Percentiles rank a stretch among this genome's conserved stretches.
Evolutionary conservation across 108 stramenopile species (phyloP).

Genomic region (Pseudonitzschia multiseries): DNA sequence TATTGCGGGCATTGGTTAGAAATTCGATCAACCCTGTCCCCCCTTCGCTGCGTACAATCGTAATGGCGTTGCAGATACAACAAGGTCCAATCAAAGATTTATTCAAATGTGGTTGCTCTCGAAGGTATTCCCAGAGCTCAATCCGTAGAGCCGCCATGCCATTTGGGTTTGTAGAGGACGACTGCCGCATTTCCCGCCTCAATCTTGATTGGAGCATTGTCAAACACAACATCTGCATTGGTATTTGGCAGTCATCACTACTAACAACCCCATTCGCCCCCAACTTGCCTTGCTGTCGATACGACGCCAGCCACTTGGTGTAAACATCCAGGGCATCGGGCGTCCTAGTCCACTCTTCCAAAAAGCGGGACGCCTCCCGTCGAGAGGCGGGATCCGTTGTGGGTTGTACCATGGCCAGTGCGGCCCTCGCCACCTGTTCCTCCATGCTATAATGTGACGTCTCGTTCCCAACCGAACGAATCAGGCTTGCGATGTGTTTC

Average conservation of each 20-base stretch:
- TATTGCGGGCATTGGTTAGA: conserved; percentile 14
- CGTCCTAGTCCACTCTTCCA: conserved; percentile 48
- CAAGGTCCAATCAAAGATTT: conserved; percentile 18
- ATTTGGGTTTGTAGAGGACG: conserved; percentile 3
- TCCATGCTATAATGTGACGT: conserved; percentile 15
- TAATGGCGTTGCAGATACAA: conserved; percentile 32
- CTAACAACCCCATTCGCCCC: background rate
- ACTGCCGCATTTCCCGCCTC: conserved; percentile 20
- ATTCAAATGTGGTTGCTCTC: conserved; percentile 6
- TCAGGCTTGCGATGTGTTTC: too few relatives aligned
- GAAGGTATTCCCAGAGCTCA: conserved; percentile 22
- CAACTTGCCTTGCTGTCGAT: conserved; percentile 1
- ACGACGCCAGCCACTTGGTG: conserved; percentile 26
- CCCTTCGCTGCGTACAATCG: conserved; percentile 18
- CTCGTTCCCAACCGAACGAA: too few relatives aligned
- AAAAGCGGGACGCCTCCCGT: conserved; percentile 40
- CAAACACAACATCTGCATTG: conserved; percentile 40
- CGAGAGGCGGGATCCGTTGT: conserved; percentile 36
- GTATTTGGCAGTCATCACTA: conserved; percentile 12
- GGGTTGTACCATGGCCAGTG: conserved; percentile 38
- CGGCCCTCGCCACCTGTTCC: conserved; percentile 45
- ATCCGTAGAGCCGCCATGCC: conserved; percentile 1
- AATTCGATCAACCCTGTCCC: conserved; percentile 17
- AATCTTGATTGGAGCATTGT: conserved; percentile 38
- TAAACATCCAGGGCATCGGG: conserved; percentile 43